Percentiles rank a stretch among this genome's conserved stretches.
phyloP scores from a whole-genome alignment of 352 stramenopile genomes.

The Globisporangium mamillatum region DNA sequence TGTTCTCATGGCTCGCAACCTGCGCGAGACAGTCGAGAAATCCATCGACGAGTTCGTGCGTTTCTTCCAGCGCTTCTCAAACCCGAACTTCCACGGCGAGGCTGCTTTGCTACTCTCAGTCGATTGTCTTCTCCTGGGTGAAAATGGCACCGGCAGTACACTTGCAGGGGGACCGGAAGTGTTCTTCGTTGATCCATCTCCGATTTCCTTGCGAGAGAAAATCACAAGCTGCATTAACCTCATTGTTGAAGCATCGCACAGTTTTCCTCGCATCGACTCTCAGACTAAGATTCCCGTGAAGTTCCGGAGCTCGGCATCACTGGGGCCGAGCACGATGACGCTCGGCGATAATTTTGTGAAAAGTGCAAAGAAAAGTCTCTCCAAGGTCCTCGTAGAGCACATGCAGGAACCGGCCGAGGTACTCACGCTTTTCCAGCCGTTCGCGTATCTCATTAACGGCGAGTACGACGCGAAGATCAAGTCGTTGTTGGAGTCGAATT shows the following conservation, averaged over 20 bases:
- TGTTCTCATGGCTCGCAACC: conserved; percentile 89
- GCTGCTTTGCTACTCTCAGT: conserved; percentile 61
- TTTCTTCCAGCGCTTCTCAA: conserved; percentile 79
- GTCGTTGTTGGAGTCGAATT: conserved; percentile 36
- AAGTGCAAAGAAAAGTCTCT: conserved; percentile 57
- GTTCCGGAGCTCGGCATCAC: conserved; percentile 50
- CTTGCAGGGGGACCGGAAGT: conserved; percentile 20
- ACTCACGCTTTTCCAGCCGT: conserved; percentile 70
- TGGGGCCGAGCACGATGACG: conserved; percentile 84
- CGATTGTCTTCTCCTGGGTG: conserved; percentile 30
- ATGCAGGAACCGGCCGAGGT: conserved; percentile 66
- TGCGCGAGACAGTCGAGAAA: conserved; percentile 82
- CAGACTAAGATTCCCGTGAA: conserved; percentile 71
- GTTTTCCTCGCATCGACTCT: conserved; percentile 87
- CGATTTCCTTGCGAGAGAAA: conserved; percentile 54
- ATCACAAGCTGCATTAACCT: conserved; percentile 58
- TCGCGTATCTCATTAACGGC: conserved; percentile 77
- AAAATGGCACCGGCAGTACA: conserved; percentile 12
- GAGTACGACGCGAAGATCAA: conserved; percentile 68
- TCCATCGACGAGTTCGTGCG: conserved; percentile 69
- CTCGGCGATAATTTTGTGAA: conserved; percentile 79
- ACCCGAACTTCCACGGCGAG: conserved; percentile 44
- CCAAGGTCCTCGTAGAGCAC: conserved; percentile 57
- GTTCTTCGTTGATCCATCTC: conserved; percentile 65
- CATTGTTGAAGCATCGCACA: conserved; percentile 80